Conservation (phyloP, 768 basidiomycete genomes). For the Suillus lakei region DNA sequence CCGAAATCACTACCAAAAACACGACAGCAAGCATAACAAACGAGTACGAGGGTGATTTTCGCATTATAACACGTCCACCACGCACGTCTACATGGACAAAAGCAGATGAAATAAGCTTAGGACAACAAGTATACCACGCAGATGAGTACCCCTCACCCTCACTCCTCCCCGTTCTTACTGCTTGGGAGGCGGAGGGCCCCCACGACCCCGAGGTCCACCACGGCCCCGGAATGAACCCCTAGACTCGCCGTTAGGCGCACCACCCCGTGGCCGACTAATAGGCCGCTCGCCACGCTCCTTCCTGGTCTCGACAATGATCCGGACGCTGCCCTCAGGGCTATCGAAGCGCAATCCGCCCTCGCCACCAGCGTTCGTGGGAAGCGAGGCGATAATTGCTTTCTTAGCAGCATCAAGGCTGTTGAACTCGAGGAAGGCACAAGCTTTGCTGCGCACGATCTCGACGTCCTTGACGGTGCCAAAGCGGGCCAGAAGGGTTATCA, state of each 20-base stretch:
- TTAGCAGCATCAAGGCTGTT: conserved; percentile 75
- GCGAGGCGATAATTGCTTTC: conserved; percentile 78
- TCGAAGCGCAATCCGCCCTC: conserved; percentile 89
- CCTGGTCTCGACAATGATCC: conserved; percentile 84
- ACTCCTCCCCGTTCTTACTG: conserved; percentile 18
- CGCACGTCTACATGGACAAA: conserved; percentile 11
- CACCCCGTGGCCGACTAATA: conserved; percentile 62
- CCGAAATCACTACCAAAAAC: conserved; percentile 3
- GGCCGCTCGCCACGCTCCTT: conserved; percentile 92
- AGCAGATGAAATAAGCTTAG: conserved; percentile 10
- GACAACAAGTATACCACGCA: conserved; percentile 9
- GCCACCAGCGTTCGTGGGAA: conserved; percentile 73
- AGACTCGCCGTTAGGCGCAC: conserved; percentile 55
- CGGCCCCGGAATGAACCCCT: conserved; percentile 54
- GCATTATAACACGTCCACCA: conserved; percentile 8
- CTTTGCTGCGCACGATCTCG: conserved; percentile 86
- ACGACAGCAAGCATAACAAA: conserved; percentile 5
- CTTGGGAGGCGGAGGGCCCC: conserved; percentile 35
- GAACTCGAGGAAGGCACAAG: conserved; percentile 97
- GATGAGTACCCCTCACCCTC: conserved; percentile 1
- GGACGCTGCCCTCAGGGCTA: conserved; percentile 51
- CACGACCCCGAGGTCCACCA: conserved; percentile 49
- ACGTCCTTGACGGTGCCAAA: conserved; percentile 88
- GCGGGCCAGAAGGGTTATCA: conserved; percentile 58
- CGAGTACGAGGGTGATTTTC: background rate